phyloP scores from a whole-genome alignment of 1,284 basidiomycete species.

The Heterobasidion annosum region DNA sequence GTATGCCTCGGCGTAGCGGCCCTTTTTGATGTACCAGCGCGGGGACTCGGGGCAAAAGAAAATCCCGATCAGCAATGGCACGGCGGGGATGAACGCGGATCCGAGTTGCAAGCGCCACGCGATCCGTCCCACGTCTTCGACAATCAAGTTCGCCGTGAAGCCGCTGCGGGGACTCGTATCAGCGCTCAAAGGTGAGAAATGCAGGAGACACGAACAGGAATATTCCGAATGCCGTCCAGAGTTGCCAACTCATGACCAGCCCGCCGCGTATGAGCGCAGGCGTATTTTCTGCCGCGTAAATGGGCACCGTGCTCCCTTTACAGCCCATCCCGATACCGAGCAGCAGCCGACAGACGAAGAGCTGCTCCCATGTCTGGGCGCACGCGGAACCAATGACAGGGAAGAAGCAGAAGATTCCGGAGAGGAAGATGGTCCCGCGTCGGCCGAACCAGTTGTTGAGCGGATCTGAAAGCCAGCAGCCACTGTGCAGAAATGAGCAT shows the following conservation, averaged over 20 bases:
- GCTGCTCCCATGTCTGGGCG: neutral
- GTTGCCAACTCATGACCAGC: neutral
- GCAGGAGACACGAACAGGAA: neutral
- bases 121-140: neutral
- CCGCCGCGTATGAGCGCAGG: neutral
- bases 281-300: neutral
- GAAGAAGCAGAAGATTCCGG: neutral
- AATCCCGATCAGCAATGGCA: neutral
- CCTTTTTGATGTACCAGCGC: neutral
- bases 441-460: neutral
- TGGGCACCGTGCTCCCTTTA: neutral
- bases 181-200: neutral
- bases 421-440: neutral
- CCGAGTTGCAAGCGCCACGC: neutral
- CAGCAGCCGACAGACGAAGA: neutral
- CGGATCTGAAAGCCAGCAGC: neutral
- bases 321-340: neutral
- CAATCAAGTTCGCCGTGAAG: neutral
- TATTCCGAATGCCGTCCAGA: neutral
- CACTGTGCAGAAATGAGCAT: neutral
- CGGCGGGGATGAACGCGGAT: neutral
- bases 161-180: neutral
- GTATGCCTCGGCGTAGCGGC: neutral
- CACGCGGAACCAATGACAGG: neutral
- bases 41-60: neutral